A percentile compares a stretch with the other conserved stretches of the same genome.
phyloP scores from a whole-genome alignment of 2,329 filamentous ascomycete species.

The Neospermospora avenae region DNA sequence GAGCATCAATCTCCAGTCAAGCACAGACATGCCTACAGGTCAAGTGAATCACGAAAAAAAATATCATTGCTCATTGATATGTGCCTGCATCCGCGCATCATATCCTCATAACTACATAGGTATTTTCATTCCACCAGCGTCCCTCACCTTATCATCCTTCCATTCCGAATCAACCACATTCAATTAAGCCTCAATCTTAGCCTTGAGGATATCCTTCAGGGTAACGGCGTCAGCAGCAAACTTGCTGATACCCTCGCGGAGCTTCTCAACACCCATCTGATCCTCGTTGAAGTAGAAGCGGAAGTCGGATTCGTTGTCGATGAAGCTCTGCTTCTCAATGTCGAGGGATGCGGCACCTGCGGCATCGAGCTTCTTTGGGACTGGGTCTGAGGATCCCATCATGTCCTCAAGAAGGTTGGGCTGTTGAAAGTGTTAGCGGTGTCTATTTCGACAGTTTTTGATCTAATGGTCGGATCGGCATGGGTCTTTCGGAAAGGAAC shows the following conservation, averaged over 20 bases:
- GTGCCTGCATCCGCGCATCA: background rate
- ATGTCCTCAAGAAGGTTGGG: slow-evolving; percentile 94
- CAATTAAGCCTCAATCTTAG: slow-evolving; percentile 61
- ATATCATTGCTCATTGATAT: slow-evolving; percentile 3
- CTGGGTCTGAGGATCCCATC: slow-evolving; percentile 73
- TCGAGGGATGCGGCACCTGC: slow-evolving; percentile 61
- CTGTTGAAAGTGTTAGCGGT: slow-evolving; percentile 41
- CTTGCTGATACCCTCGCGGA: slow-evolving; percentile 98
- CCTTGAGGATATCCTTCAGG: slow-evolving; percentile 86
- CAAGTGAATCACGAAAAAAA: background rate
- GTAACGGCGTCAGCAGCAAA: slow-evolving; percentile 95
- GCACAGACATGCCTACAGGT: no score
- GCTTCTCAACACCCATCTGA: slow-evolving; percentile 98
- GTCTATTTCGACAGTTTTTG: background rate
- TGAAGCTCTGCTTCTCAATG: slow-evolving; percentile 86
- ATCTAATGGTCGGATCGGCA: background rate
- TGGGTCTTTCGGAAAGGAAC: slow-evolving; percentile 36
- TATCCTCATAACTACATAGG: background rate
- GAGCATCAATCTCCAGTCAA: no score
- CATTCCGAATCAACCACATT: background rate
- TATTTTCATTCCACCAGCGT: background rate
- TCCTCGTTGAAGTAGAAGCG: slow-evolving; percentile 99
- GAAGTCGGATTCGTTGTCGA: slow-evolving; percentile 86
- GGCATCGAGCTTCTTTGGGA: slow-evolving; percentile 91
- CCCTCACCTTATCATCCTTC: background rate